Base-by-base conservation (phyloP, 208 protist species). In the Tritrichomonas foetus region DNA sequence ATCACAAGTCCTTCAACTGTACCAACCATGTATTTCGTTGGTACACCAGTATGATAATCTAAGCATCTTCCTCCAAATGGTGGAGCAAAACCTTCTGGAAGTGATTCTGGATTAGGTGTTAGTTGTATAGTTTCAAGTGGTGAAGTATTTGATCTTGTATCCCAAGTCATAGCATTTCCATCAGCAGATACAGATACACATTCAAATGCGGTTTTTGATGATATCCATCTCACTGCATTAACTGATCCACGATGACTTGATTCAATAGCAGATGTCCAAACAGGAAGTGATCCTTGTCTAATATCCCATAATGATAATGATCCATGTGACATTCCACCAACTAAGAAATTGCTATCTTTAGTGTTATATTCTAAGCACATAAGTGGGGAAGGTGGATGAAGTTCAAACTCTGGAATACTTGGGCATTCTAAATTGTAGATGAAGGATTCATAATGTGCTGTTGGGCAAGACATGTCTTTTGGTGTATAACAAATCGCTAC, bases 1-100 rank as follows among this genome's bases (percentile, higher is more conserved):
- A 82, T 50, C 20, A 82, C 74, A 0, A 82, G 20, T 14, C 74
- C 74, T 44, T 82, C 74, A 36, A 47, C 50, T 47, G 74, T 82
- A 20, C 74, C 74, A 82, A 82, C 74, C 74, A 82, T 82, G 41
- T 82, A 82, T 36, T 82, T 82, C 27, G 74, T 82, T 47, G 74
- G 74, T 20, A 82, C 74, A 82, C 74, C 74, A n/a, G 74, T 82
- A 30, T 82, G 74, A 36, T 82, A 82, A 53, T 82, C 74, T 20
- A 82, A 50, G 50, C n/a, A 25, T n/a, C n/a, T 47, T 20, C 74
- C 74, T 25, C 74, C 74, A 44, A 82, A 82, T n/a, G 74, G 74
- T 33, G 41, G 41, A 50, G 33, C 41, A 44, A 50, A 82, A 36
- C 74, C 74, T 44, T 82, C 14, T 50, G 74, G 74, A n/a, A 82